phyloP scores from a whole-genome alignment of 768 basidiomycete species.

The Cystobasidium onofrii region DNA sequence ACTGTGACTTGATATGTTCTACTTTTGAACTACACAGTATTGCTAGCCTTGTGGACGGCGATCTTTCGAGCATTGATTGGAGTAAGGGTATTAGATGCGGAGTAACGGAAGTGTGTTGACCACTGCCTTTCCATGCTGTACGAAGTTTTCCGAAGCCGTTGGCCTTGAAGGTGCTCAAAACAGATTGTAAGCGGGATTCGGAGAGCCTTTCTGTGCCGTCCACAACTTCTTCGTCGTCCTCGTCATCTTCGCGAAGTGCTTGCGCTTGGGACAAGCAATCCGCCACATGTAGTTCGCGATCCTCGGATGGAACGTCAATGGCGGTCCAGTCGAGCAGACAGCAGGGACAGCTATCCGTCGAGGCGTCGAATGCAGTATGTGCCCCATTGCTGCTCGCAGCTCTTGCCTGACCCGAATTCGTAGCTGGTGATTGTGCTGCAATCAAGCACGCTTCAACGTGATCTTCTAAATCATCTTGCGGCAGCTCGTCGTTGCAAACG shows the following conservation, averaged over 20 bases:
- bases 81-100: constrained; percentile 1
- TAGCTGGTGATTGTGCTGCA: background rate
- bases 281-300: background rate
- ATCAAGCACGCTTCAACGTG: constrained; percentile 24
- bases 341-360: background rate
- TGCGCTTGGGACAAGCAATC: constrained; percentile 24
- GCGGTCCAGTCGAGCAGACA: constrained; percentile 11
- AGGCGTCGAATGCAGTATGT: background rate
- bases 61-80: background rate
- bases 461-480: background rate
- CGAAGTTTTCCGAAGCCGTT: constrained; percentile 20
- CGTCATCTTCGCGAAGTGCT: constrained; percentile 8
- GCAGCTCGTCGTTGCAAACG: background rate
- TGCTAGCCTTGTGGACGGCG: constrained; percentile 9
- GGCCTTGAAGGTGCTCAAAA: background rate
- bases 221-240: background rate
- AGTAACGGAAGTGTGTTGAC: background rate
- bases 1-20: constrained; percentile 32
- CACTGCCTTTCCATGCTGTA: background rate
- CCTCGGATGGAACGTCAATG: constrained; percentile 5
- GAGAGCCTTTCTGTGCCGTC: background rate
- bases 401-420: background rate
- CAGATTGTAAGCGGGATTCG: background rate
- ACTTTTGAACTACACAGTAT: background rate
- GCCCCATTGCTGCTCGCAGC: background rate